Evolutionary conservation across 1,284 basidiomycete species (phyloP), one percentile per base, ranked within the genome.

Genomic region (Uromyces viciae-fabae): DNA sequence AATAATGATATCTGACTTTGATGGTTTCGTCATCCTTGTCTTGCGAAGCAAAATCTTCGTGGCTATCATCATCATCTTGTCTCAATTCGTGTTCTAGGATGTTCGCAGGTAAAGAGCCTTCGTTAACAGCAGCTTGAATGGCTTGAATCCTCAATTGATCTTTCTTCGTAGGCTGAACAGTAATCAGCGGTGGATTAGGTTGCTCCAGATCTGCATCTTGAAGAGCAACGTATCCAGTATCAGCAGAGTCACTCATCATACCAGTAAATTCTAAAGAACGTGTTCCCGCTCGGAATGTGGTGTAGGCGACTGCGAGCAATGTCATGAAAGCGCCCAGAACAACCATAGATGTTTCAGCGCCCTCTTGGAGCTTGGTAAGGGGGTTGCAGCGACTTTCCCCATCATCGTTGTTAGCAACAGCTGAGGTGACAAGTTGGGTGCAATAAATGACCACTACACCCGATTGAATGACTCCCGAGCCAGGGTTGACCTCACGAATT

Each of bases 1-100:
- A 91, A 86, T 99, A 98, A 84, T 97, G 97, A 88, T 99, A 99
- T 83, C 94, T 91, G n/a, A 94, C 97, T n/a, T 94, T 95, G 64
- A 92, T 90, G 42, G 93, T 90, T 87, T 99, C 96, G 84, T 99
- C 97, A 85, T 99, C 78, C 31, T 73, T 64, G 25, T 73, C 58
- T 36, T 81, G 46, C 19, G 60, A 54, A 11, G 28, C 36, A n/a
- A 68, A 66, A 42, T 52, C 90, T 82, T 95, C 93, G 1, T 91
- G 91, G 38, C 90, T 86, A 36, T 87, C 87, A 71, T 71, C 68
- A n/a, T 92, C 90, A 25, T 91, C 89, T 54, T 84, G 83, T 0
- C 73, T 81, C 52, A 93, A 91, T 17, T 87, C 87, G 82, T 97
- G 94, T 60, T 96, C 88, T 28, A 99, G 88, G 0, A 94, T 95